phyloP scores from a whole-genome alignment of 352 stramenopile species.

The Thalassiosira ordinaria region DNA sequence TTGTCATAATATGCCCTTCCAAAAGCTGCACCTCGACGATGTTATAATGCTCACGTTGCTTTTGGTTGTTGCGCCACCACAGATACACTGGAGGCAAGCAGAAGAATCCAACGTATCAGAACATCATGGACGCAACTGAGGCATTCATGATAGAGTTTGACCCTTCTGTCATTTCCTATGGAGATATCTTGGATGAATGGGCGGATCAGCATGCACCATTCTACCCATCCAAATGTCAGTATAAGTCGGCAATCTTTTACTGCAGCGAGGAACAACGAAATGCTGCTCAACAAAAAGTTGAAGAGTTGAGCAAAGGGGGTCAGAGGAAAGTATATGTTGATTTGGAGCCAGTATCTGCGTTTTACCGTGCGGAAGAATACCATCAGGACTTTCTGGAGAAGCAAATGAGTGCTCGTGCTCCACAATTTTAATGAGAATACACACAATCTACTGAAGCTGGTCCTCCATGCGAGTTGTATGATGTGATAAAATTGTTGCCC shows the following conservation, averaged over 20 bases:
- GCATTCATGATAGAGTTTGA: conserved; percentile 76
- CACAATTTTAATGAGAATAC: conserved; percentile 18
- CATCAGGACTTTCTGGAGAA: conserved; percentile 76
- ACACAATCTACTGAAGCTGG: background rate
- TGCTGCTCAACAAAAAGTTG: conserved; percentile 44
- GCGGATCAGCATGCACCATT: conserved; percentile 49
- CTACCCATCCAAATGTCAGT: conserved; percentile 61
- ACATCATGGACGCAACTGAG: conserved; percentile 76
- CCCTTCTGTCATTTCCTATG: conserved; percentile 62
- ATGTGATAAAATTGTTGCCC: background rate
- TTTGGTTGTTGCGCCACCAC: too few relatives aligned
- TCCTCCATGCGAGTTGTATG: too few relatives aligned
- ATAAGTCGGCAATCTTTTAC: conserved; percentile 71
- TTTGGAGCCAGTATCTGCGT: conserved; percentile 65
- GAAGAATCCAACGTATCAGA: conserved; percentile 68
- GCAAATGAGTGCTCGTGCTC: conserved; percentile 24
- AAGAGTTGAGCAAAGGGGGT: conserved; percentile 43
- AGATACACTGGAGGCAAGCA: conserved; percentile 67
- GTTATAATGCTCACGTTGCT: too few relatives aligned
- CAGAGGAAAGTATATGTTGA: conserved; percentile 52
- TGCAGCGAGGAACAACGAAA: conserved; percentile 55
- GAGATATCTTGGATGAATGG: conserved; percentile 68
- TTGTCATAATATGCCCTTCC: too few relatives aligned
- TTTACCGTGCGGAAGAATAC: conserved; percentile 81
- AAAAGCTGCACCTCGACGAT: too few relatives aligned